phyloP scores from a whole-genome alignment of 106 monocot genomes.

The Gastrodia elata region DNA sequence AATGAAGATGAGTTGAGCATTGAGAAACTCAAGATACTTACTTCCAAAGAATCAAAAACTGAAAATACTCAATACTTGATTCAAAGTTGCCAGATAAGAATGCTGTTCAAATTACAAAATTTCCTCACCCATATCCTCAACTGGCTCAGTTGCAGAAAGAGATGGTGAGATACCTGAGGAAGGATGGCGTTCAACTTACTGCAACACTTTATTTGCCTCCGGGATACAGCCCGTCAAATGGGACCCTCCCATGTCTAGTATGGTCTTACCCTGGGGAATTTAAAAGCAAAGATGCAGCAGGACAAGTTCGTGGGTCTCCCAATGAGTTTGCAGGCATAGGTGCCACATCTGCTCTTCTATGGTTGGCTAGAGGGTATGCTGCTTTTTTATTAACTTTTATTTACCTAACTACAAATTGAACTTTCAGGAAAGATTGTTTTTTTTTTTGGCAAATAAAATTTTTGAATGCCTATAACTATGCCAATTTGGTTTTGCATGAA shows the following conservation, averaged over 20 bases:
- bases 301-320: slow-evolving; percentile 98
- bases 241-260: slow-evolving; percentile 79
- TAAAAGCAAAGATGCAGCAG: slow-evolving; percentile 97
- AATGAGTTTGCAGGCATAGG: slow-evolving; percentile 96
- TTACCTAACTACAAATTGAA: not conserved
- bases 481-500: not conserved
- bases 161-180: slow-evolving; percentile 85
- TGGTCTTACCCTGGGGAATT: slow-evolving; percentile 99
- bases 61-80: slow-evolving; percentile 95
- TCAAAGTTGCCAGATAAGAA: slow-evolving; percentile 75
- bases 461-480: not conserved
- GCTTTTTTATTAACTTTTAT: not conserved
- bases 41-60: slow-evolving; percentile 95
- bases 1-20: slow-evolving; percentile 50
- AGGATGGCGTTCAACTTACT: slow-evolving; percentile 97
- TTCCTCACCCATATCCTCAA: slow-evolving; percentile 98
- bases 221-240: slow-evolving; percentile 67
- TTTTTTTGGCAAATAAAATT: not conserved
- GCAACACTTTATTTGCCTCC: slow-evolving; percentile 96
- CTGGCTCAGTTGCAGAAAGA: slow-evolving; percentile 82
- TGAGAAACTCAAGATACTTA: slow-evolving; percentile 75
- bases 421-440: not conserved
- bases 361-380: slow-evolving; percentile 87
- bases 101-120: slow-evolving; percentile 71
- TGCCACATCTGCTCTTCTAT: slow-evolving; percentile 91